Evolutionary conservation across 345 rosid species (phyloP).

Genomic region (Viola odorata): DNA sequence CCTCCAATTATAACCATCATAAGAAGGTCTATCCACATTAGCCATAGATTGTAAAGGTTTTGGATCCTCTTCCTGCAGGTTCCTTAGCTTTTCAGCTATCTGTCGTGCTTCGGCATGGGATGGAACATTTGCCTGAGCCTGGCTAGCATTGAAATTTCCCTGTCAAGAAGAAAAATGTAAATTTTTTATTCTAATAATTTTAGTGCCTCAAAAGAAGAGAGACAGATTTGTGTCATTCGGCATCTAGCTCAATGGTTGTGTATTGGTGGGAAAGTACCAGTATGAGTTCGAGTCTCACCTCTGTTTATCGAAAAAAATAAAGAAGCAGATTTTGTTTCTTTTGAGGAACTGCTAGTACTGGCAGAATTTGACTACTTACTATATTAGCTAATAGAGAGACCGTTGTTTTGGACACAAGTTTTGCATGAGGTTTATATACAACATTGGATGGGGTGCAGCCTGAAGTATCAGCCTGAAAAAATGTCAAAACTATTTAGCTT

Average conservation of each 20-base stretch:
- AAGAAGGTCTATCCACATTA: constrained; percentile 50
- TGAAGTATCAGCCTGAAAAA: constrained; percentile 36
- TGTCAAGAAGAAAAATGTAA: constrained; percentile 21
- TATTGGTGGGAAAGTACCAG: no score
- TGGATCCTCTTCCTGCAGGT: constrained; percentile 38
- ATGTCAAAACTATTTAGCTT: constrained; percentile 13
- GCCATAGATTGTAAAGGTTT: constrained; percentile 24
- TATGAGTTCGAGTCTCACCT: no score
- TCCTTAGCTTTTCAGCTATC: constrained; percentile 28
- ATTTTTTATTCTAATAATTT: neutral
- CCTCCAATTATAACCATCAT: constrained; percentile 97
- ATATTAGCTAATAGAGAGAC: constrained; percentile 69
- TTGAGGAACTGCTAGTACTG: no score
- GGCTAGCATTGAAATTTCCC: constrained; percentile 41
- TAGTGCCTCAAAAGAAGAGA: neutral
- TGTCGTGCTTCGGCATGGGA: constrained; percentile 23
- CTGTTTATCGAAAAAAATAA: no score
- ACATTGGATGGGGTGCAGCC: constrained; percentile 30
- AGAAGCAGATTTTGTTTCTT: no score
- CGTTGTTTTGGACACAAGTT: constrained; percentile 74
- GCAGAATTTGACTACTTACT: constrained; percentile 40
- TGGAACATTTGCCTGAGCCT: constrained; percentile 26
- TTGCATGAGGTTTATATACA: constrained; percentile 78
- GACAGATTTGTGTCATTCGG: no score
- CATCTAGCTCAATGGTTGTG: no score